These are phyloP conservation scores for Pascua guehoae DNA, from an alignment of 1,284 basidiomycete species.

Conservation along the genomic window DNA sequence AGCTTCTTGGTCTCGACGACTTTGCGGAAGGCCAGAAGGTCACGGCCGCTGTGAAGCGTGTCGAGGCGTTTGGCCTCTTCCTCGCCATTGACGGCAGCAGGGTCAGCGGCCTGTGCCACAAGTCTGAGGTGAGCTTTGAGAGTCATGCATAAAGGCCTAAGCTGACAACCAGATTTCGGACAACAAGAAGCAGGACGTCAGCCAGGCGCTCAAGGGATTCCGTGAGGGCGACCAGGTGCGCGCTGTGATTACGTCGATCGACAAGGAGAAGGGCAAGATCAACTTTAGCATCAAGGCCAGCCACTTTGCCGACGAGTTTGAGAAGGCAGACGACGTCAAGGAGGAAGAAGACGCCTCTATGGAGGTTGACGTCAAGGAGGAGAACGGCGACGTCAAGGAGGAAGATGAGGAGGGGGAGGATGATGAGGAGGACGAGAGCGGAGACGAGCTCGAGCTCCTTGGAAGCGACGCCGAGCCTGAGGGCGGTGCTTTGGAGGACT, in stretches of 20 bases:
- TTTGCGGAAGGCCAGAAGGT: constrained; percentile 71
- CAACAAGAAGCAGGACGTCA: constrained; percentile 72
- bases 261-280: constrained; percentile 70
- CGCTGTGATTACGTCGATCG: constrained; percentile 69
- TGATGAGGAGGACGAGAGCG: constrained; percentile 9
- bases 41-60: constrained; percentile 63
- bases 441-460: constrained; percentile 10
- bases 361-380: constrained; percentile 34
- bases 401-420: constrained; percentile 36
- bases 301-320: constrained; percentile 60
- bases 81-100: constrained; percentile 78
- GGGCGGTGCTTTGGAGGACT: constrained; percentile 7
- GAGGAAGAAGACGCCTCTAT: constrained; percentile 6
- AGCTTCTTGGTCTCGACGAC: constrained; percentile 53
- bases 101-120: constrained; percentile 88
- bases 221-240: constrained; percentile 81
- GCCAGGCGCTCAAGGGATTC: constrained; percentile 75
- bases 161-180: constrained; percentile 62
- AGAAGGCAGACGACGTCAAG: constrained; percentile 38
- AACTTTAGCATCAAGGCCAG: constrained; percentile 87
- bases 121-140: constrained; percentile 65
- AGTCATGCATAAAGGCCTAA: background rate
- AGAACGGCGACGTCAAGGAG: constrained; percentile 39
- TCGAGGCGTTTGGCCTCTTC: constrained; percentile 89
- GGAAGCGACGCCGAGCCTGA: constrained; percentile 20